Base-by-base conservation (phyloP, 2,329 filamentous ascomycete genomes). In the Colletotrichum tabaci region DNA sequence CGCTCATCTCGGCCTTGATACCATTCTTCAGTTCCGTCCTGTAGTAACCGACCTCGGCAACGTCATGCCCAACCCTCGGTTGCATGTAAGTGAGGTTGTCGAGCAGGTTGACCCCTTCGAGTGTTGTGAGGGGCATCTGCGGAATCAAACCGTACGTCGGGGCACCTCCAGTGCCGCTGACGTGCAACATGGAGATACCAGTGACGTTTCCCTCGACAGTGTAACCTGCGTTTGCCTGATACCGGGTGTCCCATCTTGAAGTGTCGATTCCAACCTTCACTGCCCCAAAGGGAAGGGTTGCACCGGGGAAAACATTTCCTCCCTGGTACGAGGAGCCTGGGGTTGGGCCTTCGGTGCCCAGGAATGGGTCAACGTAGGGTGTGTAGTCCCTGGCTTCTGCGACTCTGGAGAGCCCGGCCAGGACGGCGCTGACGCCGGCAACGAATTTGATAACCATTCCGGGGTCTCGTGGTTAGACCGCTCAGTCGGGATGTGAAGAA, bases 91-190 rank as follows among this genome's bases (percentile, higher is more conserved):
- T 84, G 2, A 70, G 79, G 18, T 89, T 85, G 74, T 88, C 87
- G 2, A 84, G 81, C 12, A 90, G 77, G 70, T 80, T 81, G 50
- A 87, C 78, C 7, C 79, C 77, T 0, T 85, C 84, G 2, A 86
- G 72, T 1, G 74, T 79, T 3, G 78, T 79, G 10, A 87, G 77
- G 0, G 85, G 86, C 77, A 87, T 81, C 71, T 87, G 86, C 0
- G 85, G 81, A 46, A 87, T 83, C 5, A 89, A 82, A 0, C 88
- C 89, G 68, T 90, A 91, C 67, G 89, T 90, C 0, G 89, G 87
- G 12, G 85, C 85, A 1, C 89, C 89, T 16, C 89, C 89, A 0
- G 88, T 91, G 0, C 88, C 88, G 64, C 83, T 85, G 72, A 88
- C 87, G 68, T 89, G 87, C 78, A 88, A 83, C 84, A 88, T 84